Evolutionary conservation across 306 rosid genomes (phyloP), one percentile per base, ranked within the genome.

Genomic region (Prunus armeniaca): DNA sequence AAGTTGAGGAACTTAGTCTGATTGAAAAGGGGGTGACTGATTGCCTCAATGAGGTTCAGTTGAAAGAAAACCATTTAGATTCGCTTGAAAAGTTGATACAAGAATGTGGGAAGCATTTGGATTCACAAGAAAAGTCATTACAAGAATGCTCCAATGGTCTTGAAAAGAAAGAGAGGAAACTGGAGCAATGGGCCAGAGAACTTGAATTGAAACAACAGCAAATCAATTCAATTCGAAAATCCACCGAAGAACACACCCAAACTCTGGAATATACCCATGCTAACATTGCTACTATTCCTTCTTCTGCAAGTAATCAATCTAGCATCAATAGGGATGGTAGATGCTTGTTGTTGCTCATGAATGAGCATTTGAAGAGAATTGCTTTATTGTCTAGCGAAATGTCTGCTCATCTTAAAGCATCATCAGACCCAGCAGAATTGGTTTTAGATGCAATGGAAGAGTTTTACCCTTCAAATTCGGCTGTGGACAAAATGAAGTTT

Each of bases 381-480:
- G 82, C 78, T 14, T 72, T 12, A 14, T 52, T 72, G 52, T 18
- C 38, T 13, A 56, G 52, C 6, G 66, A 72, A 34, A 38, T 72
- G 52, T 2, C 54, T 12, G 66, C 34, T 27, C 25, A 27, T 24
- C 82, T 73, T 24, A 15, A 28, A 56, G 25, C 25, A 0, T 60
- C 69, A 17, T 2, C 47, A 9, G 71, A 83, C 65, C 87, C 87
- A 25, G 82, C 90, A 19, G 77, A 38, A 76, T 46, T 84, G 76
- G 90, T 84, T 43, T 71, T 86, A 20, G 84, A 86, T 72, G 82
- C 81, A 32, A 73, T 86, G 74, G 73, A 62, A 45, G 84, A 82
- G 25, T 83, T 81, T 69, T 81, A 83, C 69, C 67, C 80, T 72
- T 49, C 81, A 17, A 62, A 66, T 55, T 45, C 50, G 2, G 63